A percentile compares a stretch with the other conserved stretches of the same genome.
phyloP scores from a whole-genome alignment of 352 stramenopile genomes.

The Elongisporangium senticosum region DNA sequence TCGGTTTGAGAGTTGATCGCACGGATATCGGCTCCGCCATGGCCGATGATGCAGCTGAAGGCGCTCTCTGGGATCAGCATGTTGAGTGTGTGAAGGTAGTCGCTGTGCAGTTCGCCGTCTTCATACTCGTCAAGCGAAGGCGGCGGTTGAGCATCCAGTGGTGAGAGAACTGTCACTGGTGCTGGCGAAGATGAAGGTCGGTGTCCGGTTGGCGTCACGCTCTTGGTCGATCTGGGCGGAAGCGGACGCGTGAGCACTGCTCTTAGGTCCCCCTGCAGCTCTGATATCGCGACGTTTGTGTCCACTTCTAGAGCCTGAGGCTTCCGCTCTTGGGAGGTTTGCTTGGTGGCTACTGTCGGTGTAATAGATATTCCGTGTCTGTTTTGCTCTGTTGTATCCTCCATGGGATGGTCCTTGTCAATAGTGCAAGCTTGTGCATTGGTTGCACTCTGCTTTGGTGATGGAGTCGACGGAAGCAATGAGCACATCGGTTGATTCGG shows the following conservation, averaged over 20 bases:
- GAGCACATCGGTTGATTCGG: background rate
- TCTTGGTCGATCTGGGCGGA: background rate
- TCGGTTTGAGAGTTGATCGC: slow-evolving; percentile 33
- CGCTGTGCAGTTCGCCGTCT: slow-evolving; percentile 43
- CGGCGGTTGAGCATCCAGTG: background rate
- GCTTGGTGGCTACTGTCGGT: background rate
- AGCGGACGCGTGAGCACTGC: background rate
- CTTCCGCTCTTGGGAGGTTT: background rate
- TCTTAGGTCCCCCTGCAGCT: background rate
- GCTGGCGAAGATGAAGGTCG: background rate
- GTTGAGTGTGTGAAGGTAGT: slow-evolving; percentile 51
- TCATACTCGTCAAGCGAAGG: slow-evolving; percentile 38
- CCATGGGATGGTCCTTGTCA: background rate
- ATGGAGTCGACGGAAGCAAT: background rate
- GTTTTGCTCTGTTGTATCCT: background rate
- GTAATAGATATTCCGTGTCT: background rate
- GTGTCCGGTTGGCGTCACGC: background rate
- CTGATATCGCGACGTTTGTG: background rate
- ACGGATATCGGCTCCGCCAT: slow-evolving; percentile 41
- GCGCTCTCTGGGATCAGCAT: slow-evolving; percentile 58
- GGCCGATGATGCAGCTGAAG: slow-evolving; percentile 44
- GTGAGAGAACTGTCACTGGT: background rate
- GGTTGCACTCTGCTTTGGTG: background rate
- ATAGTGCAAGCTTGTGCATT: background rate
- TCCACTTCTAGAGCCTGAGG: background rate